Evolutionary conservation across 768 basidiomycete genomes (phyloP).

Genomic region (Pholiota conissans): DNA sequence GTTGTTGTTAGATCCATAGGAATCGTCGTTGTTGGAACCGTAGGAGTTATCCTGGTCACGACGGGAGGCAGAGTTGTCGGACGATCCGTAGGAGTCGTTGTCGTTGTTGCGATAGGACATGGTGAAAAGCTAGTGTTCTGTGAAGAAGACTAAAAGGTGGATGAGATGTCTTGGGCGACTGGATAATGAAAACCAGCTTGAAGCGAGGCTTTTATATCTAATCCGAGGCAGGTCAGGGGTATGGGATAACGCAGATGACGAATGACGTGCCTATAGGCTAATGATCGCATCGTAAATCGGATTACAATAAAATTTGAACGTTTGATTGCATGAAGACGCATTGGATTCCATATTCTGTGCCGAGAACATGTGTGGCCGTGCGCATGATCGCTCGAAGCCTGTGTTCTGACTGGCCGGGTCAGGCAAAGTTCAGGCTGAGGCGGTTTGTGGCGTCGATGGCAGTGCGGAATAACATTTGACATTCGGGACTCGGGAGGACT

Average conservation of each 20-base stretch:
- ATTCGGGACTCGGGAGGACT: conserved; percentile 12
- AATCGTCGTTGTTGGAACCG: conserved; percentile 3
- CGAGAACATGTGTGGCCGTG: neutral
- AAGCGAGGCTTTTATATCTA: conserved; percentile 3
- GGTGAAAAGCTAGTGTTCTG: neutral
- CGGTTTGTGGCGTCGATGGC: conserved; percentile 5
- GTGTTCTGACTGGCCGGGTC: conserved; percentile 8
- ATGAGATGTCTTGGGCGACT: neutral
- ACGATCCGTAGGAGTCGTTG: conserved; percentile 14
- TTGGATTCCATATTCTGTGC: neutral
- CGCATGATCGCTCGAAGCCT: neutral
- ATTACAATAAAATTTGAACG: neutral
- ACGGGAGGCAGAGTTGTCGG: too few species aligned
- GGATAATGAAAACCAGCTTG: neutral
- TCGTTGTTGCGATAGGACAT: conserved; percentile 24
- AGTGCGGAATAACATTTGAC: conserved; percentile 9
- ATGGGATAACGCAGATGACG: conserved; percentile 1
- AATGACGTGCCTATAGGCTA: neutral
- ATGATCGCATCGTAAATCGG: neutral
- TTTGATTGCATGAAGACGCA: neutral
- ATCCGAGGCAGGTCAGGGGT: neutral
- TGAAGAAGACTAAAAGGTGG: neutral
- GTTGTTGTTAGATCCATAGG: too few species aligned
- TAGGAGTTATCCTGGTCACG: too few species aligned
- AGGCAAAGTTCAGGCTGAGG: neutral